Conservation (phyloP, 116 monocot species). For the Trichopus zeylanicus region DNA sequence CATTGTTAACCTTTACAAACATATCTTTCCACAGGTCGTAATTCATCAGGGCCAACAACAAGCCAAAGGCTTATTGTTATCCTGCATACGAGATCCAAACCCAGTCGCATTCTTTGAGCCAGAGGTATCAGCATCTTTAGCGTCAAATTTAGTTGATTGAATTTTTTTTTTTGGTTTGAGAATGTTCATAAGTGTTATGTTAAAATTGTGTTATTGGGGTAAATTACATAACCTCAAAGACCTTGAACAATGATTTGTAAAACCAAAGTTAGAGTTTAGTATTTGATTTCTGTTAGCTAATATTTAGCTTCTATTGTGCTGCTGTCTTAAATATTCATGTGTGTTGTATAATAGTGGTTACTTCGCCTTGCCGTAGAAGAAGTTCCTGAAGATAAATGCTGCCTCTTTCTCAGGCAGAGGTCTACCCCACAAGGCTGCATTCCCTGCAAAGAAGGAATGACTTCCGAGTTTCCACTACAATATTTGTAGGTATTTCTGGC, state of each 20-base stretch:
- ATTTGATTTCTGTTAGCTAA: not conserved
- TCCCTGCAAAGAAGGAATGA: not conserved
- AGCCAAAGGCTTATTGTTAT: slow-evolving; percentile 78
- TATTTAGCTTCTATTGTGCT: not conserved
- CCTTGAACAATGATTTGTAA: too few species aligned
- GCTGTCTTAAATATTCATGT: too few species aligned
- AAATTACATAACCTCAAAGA: too few species aligned
- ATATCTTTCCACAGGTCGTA: slow-evolving; percentile 50
- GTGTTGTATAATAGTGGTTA: slow-evolving; percentile 60
- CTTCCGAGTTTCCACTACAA: not conserved
- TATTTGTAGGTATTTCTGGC: too few species aligned
- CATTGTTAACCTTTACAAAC: not conserved
- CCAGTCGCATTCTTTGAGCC: slow-evolving; percentile 96
- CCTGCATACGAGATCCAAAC: slow-evolving; percentile 88
- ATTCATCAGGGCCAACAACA: slow-evolving; percentile 82
- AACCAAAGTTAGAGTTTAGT: too few species aligned
- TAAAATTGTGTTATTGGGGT: too few species aligned
- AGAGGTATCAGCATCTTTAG: slow-evolving; percentile 43
- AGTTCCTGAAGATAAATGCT: slow-evolving; percentile 92
- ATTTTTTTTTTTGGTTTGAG: too few species aligned
- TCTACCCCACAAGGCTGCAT: slow-evolving; percentile 10
- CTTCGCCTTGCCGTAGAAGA: slow-evolving; percentile 89
- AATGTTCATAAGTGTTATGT: too few species aligned
- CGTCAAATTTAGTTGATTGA: not conserved
- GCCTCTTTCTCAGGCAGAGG: slow-evolving; percentile 91